Percentiles rank a stretch among this genome's conserved stretches.
Conservation (phyloP, 2,329 filamentous ascomycete species). For the Exophiala sp. region DNA sequence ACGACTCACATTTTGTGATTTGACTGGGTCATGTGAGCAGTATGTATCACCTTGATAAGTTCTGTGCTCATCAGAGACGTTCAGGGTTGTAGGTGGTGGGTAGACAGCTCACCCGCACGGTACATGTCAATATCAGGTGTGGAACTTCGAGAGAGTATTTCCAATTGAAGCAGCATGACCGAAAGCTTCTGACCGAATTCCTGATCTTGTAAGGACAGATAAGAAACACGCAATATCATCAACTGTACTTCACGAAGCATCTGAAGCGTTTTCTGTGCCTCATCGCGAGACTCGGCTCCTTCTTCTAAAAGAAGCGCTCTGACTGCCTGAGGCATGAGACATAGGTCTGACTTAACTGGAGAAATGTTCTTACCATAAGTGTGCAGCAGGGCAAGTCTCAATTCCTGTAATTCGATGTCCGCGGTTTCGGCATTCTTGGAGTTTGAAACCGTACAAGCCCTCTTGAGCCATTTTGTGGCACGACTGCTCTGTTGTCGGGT, state of each 20-base stretch:
- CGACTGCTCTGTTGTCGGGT: constrained; percentile 47
- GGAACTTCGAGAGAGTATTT: constrained; percentile 49
- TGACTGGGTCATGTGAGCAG: constrained; percentile 54
- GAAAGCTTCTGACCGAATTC: constrained; percentile 60
- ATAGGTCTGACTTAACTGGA: neutral
- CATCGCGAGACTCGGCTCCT: neutral
- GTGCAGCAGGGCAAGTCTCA: constrained; percentile 63
- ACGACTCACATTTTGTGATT: constrained; percentile 53
- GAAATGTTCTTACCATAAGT: constrained; percentile 46
- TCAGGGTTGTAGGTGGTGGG: constrained; percentile 17
- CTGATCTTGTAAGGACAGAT: constrained; percentile 5
- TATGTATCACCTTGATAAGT: constrained; percentile 53
- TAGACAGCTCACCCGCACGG: constrained; percentile 32
- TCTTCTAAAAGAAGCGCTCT: constrained; percentile 25
- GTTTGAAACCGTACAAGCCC: constrained; percentile 57
- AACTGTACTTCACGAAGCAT: constrained; percentile 10
- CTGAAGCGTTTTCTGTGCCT: constrained; percentile 3
- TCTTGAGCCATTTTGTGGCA: constrained; percentile 67
- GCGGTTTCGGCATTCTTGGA: constrained; percentile 50
- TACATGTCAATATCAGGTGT: constrained; percentile 38
- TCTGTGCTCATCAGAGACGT: constrained; percentile 41
- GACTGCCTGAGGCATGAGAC: constrained; percentile 22
- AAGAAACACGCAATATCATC: neutral
- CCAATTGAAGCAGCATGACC: constrained; percentile 62
- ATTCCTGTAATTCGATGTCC: constrained; percentile 56